Evolutionary conservation across 345 rosid species (phyloP), one percentile per base, ranked within the genome.

Genomic region (Iberis pinnata): DNA sequence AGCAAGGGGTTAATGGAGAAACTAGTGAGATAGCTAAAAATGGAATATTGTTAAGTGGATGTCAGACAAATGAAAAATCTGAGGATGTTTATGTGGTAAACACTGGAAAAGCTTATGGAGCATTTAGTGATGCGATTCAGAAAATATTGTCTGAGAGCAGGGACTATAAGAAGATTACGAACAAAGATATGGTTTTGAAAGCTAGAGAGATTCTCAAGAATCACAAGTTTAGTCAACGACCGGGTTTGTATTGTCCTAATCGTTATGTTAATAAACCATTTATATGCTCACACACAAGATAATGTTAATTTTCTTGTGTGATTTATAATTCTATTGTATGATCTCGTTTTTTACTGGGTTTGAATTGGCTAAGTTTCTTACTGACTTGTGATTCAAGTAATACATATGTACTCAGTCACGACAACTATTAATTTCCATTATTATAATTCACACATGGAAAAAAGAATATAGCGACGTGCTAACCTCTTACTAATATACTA

Each of bases 241-340:
- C 83, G 4, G 80, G 83, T 16, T 78, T 78, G 41, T 78, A 78
- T 66, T 78, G 83, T 49, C 39, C 64, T 38, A 76, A 75, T 46
- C 19, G 49, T 42, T 74, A 53, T 52, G 61, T 62, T 51, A 64
- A 73, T 33, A 48, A 56, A 38, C 43, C 76, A n/a, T 78, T 75
- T 32, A 71, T 75, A 39, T 67, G 80, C 32, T 9, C 12, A 16
- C 51, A 14, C 33, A 26, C 1, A 33, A 43, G 17, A 3, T 43
- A 33, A 15, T n/a, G 22, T 16, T 29, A 15, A 0, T 11, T 33
- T 20, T 32, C 20, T n/a, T 8, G 19, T 12, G 48, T 50, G 17
- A 20, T 49, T 51, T 42, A 7, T 29, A 24, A 19, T 14, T 3
- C 19, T 29, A 4, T 2, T 27, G 9, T n/a, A n/a, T n/a, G n/a